Conservation (phyloP, 2,329 filamentous ascomycete genomes). For the Akanthomyces dipterigenus region DNA sequence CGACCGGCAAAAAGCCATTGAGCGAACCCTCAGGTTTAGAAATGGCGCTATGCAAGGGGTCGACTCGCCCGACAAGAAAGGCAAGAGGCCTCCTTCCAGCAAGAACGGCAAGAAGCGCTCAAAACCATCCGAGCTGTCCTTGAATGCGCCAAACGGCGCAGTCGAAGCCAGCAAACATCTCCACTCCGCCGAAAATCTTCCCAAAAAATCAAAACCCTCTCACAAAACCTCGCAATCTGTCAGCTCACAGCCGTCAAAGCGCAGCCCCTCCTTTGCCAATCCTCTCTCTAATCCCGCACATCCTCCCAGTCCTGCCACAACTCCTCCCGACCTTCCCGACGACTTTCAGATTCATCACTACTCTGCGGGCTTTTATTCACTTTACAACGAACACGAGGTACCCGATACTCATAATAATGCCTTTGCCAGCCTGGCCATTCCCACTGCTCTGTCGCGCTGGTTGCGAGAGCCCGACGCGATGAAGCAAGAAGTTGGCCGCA, state of each 20-base stretch:
- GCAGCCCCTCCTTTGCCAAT: constrained; percentile 59
- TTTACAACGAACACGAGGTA: constrained; percentile 59
- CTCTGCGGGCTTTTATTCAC: constrained; percentile 66
- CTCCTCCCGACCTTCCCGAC: constrained; percentile 58
- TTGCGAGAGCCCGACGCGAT: constrained; percentile 66
- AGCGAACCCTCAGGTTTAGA: constrained; percentile 58
- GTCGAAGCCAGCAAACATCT: constrained; percentile 46
- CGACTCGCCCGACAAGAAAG: constrained; percentile 58
- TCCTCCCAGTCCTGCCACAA: constrained; percentile 69
- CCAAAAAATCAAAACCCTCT: constrained; percentile 75
- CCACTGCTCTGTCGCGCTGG: constrained; percentile 71
- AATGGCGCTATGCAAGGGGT: constrained; percentile 34
- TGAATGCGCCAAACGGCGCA: constrained; percentile 59
- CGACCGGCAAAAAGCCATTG: constrained; percentile 67
- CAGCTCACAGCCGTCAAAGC: constrained; percentile 59
- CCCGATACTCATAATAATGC: constrained; percentile 64
- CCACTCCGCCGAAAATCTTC: constrained; percentile 44
- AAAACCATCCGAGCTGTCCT: constrained; percentile 61
- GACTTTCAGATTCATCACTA: constrained; percentile 62
- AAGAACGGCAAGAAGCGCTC: constrained; percentile 75
- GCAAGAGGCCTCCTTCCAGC: constrained; percentile 69
- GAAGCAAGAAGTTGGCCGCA: constrained; percentile 59
- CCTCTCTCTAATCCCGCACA: constrained; percentile 51
- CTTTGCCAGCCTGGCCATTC: constrained; percentile 68
- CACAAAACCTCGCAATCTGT: constrained; percentile 75